Evolutionary conservation across 257 asterid species (phyloP).

Genomic region (Capsicum chinense): DNA sequence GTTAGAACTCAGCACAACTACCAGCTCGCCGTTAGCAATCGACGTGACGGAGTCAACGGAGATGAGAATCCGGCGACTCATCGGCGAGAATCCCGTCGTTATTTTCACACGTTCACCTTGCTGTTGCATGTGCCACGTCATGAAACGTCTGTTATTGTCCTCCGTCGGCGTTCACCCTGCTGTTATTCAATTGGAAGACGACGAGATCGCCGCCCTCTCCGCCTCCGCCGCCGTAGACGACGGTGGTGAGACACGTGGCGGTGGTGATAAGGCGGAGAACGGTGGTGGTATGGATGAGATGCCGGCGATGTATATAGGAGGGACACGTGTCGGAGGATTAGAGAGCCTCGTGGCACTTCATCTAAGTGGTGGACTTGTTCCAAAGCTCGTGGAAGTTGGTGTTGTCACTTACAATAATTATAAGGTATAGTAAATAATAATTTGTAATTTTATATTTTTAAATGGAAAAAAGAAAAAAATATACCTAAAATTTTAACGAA

Average conservation of each 20-base stretch:
- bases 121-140: conserved; percentile 75
- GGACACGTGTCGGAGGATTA: conserved; percentile 80
- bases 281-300: conserved; percentile 60
- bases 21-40: conserved; percentile 46
- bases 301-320: conserved; percentile 81
- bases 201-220: conserved; percentile 65
- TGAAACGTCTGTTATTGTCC: conserved; percentile 57
- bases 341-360: conserved; percentile 83
- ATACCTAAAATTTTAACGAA: no score
- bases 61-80: conserved; percentile 58
- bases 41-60: conserved; percentile 48
- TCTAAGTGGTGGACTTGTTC: conserved; percentile 78
- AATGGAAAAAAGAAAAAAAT: background rate
- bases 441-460: background rate
- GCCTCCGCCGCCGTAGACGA: conserved; percentile 13
- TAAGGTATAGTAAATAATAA: conserved; percentile 42
- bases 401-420: conserved; percentile 42
- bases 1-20: conserved; percentile 52
- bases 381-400: conserved; percentile 81
- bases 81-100: conserved; percentile 63
- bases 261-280: conserved; percentile 49
- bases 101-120: conserved; percentile 69
- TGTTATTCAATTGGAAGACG: conserved; percentile 69
- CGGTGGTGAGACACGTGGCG: background rate
- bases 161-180: conserved; percentile 65